Evolutionary conservation across 2,329 filamentous ascomycete species (phyloP), one percentile per base, ranked within the genome.

Genomic region (Cladobotryum mycophilum): DNA sequence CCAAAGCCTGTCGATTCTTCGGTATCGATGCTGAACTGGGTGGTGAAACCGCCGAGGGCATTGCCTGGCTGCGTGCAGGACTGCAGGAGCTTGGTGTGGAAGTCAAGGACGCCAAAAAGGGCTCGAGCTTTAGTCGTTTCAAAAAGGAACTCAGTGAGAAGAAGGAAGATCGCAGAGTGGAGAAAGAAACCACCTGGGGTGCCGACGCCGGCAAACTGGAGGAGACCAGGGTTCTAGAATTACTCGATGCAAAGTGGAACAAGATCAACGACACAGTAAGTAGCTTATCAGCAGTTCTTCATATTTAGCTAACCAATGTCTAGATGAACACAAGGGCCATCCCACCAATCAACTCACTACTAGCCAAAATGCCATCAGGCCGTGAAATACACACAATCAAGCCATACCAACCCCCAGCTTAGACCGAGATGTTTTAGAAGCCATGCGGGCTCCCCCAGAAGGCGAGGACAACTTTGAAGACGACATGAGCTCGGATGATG

Each of bases 221-320:
- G 66, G 93, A 99, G 69, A 82, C 78, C 2, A 78, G 90, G 49
- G 86, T 97, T 2, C 76, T 96, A 47, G 88, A 93, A 60, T 89
- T 93, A 82, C 72, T 99, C 34, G 81, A 95, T 60, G 78, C 76
- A 36, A 96, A 96, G 66, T 96, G 93, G 92, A 82, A 81, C 55
- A 93, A 90, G 70, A 82, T 90, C 69, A 99, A 99, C 63, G 89
- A 96, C 67, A 95, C 88, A 15, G 88, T 95, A 70, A 71, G 81
- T 3, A 12, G 8, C n/a, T 11, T 2, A 2, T 2, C 3, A 1
- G 11, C 18, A n/a, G 22, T n/a, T 15, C 7, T 5, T 11, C 42
- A 30, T 3, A 33, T 30, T 35, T 47, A 36, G 52, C 56, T 61
- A 50, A 55, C 45, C 36, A 25, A 35, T 13, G 17, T 30, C 12